Conservation (phyloP, 2,329 filamentous ascomycete genomes). For the Emergomyces pasteurianus region DNA sequence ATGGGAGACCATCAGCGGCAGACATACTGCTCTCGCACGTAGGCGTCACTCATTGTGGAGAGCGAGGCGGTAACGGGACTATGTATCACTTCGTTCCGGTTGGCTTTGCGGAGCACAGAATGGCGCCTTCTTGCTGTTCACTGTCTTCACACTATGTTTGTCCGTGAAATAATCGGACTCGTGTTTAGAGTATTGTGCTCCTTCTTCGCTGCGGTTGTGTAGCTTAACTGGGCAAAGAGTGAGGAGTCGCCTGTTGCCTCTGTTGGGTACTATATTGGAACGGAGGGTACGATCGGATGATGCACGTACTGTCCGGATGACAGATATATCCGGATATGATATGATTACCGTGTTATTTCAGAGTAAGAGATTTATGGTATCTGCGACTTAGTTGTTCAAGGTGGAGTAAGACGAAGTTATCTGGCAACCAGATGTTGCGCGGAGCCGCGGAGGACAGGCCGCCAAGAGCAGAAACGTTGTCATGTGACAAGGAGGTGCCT, state of each 20-base stretch:
- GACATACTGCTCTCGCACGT: conserved; percentile 58
- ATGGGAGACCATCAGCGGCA: conserved; percentile 1
- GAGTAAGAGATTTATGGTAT: too few species aligned
- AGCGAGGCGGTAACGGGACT: neutral
- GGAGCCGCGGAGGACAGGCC: too few species aligned
- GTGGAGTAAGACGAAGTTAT: too few species aligned
- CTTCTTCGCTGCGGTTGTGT: neutral
- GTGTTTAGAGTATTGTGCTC: neutral
- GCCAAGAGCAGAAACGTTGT: too few species aligned
- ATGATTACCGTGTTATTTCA: too few species aligned
- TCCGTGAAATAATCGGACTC: neutral
- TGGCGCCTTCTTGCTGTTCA: neutral
- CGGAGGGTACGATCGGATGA: neutral
- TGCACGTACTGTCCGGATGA: too few species aligned
- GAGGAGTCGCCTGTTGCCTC: neutral
- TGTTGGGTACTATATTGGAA: neutral
- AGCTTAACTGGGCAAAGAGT: neutral
- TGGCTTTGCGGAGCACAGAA: neutral
- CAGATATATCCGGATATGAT: too few species aligned
- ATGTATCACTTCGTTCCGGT: neutral
- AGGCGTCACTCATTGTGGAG: conserved; percentile 56
- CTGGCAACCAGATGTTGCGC: too few species aligned
- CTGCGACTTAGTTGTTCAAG: too few species aligned
- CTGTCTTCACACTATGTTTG: neutral
- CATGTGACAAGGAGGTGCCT: too few species aligned